Base-by-base conservation (phyloP, 2,329 filamentous ascomycete genomes). In the Colletotrichum shisoi region DNA sequence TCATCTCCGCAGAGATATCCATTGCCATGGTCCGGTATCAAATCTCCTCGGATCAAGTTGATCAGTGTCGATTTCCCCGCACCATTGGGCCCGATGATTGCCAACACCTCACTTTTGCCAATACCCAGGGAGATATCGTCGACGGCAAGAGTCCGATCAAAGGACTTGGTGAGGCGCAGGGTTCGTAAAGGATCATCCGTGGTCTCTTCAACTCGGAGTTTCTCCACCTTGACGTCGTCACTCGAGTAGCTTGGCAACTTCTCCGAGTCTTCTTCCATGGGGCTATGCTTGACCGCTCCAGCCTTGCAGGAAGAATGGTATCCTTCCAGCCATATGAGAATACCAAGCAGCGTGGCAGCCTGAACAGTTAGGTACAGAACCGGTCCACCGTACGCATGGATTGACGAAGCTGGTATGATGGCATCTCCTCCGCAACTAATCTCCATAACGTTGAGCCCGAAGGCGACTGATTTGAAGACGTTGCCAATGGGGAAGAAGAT, bases 21-120 rank as follows among this genome's bases (percentile, higher is more conserved):
- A 31, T 89, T 85, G 12, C 89, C 89, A 4, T 80, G 82, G 19
- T 82, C 84, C 0, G 90, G 90, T 9, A 83, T 81, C n/a, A 90
- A 83, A 70, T 93, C 90, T n/a, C 90, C 90, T 67, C 90, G 84
- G 68, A 93, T 89, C 59, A 92, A 80, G 19, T 85, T 88, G 71
- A 93, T 91, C 1, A 86, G 90, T 0, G 89, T 92, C 0, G 85
- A 89, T 74, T 94, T 93, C 51, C 91, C 91, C 1, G 91, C 91
- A 3, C 91, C 91, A 73, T 93, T 93, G 0, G 91, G 90, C 0
- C 91, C 91, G 0, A 94, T 84, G 0, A 94, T 82, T 0, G 90
- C 90, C 72, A 93, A 91, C 1, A 92, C 88, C 74, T 93, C 88
- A 34, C 88, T 86, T 54, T 84, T 82, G 2, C 84, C 82, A 1